Evolutionary conservation across 805 yeast genomes (phyloP).

Genomic region (Saccharomycopsis vini): DNA sequence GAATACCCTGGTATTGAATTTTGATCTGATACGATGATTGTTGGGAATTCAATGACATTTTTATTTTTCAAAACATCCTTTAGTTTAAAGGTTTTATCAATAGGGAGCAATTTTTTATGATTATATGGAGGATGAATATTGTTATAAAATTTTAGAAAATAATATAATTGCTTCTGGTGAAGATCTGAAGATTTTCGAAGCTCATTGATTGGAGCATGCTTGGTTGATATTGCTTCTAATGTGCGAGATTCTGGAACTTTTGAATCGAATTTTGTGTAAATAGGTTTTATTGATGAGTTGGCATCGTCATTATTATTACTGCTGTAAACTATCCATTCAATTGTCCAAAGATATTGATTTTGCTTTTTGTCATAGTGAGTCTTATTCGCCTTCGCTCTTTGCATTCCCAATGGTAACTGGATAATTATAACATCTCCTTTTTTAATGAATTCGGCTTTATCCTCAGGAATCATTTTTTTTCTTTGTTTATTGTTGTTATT

Average conservation of each 20-base stretch:
- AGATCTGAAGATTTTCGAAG: too few relatives aligned
- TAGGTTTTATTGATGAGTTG: neutral
- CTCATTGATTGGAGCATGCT: neutral
- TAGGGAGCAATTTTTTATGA: neutral
- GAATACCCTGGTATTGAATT: neutral
- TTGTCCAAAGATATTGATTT: constrained; percentile 17
- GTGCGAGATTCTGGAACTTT: neutral
- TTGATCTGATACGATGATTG: constrained; percentile 3
- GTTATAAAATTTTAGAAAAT: neutral
- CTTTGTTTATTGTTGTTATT: neutral
- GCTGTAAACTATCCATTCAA: constrained; percentile 10
- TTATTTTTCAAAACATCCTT: constrained; percentile 1
- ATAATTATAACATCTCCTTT: constrained; percentile 13
- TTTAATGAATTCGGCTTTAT: neutral
- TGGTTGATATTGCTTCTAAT: neutral
- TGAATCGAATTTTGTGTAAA: too few relatives aligned
- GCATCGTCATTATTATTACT: neutral
- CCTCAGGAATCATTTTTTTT: neutral
- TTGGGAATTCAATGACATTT: constrained; percentile 17
- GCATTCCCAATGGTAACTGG: constrained; percentile 18
- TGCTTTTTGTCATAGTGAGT: constrained; percentile 15
- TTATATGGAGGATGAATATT: neutral
- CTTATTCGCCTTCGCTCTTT: constrained; percentile 13
- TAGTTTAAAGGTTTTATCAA: neutral
- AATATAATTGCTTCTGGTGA: too few relatives aligned